Percentiles rank a stretch among this genome's conserved stretches.
phyloP scores from a whole-genome alignment of 257 asterid genomes.

The Parsonsia alboflavescens region DNA sequence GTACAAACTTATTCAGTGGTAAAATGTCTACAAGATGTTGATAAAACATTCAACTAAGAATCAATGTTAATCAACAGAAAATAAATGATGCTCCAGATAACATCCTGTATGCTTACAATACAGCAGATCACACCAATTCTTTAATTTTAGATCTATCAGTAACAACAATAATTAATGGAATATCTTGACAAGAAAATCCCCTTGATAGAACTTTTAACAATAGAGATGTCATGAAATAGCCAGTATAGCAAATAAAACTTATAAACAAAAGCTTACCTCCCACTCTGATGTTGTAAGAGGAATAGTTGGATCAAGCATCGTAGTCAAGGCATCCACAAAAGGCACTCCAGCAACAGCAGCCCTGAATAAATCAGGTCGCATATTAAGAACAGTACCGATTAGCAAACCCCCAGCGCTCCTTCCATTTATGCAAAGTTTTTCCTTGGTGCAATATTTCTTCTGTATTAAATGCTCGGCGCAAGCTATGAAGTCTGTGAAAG shows the following conservation, averaged over 20 bases:
- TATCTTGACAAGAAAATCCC: background rate
- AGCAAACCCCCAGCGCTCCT: constrained; percentile 98
- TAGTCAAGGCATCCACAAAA: constrained; percentile 86
- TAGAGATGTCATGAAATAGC: constrained; percentile 2
- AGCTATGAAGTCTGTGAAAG: constrained; percentile 85
- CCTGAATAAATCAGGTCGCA: constrained; percentile 88
- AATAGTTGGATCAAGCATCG: constrained; percentile 96
- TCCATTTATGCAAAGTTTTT: constrained; percentile 82
- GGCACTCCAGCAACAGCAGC: constrained; percentile 97
- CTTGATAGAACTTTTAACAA: background rate
- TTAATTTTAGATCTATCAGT: background rate
- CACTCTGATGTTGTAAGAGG: constrained; percentile 98
- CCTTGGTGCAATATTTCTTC: constrained; percentile 74
- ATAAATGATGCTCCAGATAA: background rate
- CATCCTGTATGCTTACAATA: background rate
- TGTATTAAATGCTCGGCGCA: constrained; percentile 80
- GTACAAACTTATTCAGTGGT: background rate
- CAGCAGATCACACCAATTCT: background rate
- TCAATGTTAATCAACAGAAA: background rate
- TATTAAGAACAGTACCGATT: constrained; percentile 84
- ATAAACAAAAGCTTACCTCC: constrained; percentile 60
- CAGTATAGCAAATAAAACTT: background rate
- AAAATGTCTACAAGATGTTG: background rate
- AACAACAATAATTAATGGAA: background rate
- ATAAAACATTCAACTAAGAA: background rate